Conservation (phyloP, 805 yeast species). For the Alloascoidea hylecoeti region DNA sequence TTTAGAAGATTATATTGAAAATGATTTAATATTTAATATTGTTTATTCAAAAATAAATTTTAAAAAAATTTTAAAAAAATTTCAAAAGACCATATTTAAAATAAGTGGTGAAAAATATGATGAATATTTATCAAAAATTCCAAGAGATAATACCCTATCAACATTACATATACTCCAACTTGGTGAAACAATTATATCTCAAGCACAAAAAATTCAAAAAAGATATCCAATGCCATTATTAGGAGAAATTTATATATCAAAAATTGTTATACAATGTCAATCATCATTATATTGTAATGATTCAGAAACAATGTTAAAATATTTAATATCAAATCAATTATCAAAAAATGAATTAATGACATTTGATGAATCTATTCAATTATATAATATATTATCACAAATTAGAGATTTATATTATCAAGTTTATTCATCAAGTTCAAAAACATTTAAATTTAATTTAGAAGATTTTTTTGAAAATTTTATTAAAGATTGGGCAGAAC, state of each 20-base stretch:
- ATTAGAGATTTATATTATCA: constrained; percentile 37
- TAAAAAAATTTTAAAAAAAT: neutral
- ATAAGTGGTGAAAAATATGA: constrained; percentile 31
- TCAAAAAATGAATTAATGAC: constrained; percentile 21
- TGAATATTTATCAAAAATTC: constrained; percentile 31
- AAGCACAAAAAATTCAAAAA: constrained; percentile 38
- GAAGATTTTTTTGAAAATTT: constrained; percentile 42
- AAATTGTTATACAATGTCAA: constrained; percentile 16
- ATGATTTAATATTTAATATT: neutral
- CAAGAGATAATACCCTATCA: constrained; percentile 39
- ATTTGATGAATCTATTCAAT: constrained; percentile 41
- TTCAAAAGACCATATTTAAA: constrained; percentile 15
- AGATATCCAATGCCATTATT: constrained; percentile 48
- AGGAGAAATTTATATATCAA: constrained; percentile 38
- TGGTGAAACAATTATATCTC: constrained; percentile 35
- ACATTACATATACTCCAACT: constrained; percentile 41
- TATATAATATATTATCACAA: constrained; percentile 38
- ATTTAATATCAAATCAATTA: constrained; percentile 20
- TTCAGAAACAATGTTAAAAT: constrained; percentile 17
- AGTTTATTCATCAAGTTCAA: constrained; percentile 20
- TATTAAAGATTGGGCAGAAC: constrained; percentile 23
- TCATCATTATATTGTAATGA: constrained; percentile 17
- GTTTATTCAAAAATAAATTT: neutral
- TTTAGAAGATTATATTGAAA: neutral
- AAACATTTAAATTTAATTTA: constrained; percentile 32